A percentile compares a stretch with the other conserved stretches of the same genome.
Conservation (phyloP, 2,329 filamentous ascomycete genomes). For the Eutypella sp. region DNA sequence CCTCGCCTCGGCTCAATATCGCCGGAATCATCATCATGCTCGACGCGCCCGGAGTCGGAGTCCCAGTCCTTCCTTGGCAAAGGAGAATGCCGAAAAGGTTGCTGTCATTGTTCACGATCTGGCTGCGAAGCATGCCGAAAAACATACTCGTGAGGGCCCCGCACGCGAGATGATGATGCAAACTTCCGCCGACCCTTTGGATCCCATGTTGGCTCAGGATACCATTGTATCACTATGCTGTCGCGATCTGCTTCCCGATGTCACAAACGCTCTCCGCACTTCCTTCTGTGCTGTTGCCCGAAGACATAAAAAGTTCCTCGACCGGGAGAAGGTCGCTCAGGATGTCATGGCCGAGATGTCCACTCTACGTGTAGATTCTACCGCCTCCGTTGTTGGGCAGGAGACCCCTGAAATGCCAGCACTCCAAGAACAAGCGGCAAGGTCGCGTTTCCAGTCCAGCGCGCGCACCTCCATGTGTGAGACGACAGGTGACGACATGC, state of each 20-base stretch:
- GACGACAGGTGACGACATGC: slow-evolving; percentile 10
- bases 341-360: slow-evolving; percentile 37
- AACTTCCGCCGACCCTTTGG: slow-evolving; percentile 16
- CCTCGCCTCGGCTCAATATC: slow-evolving; percentile 46
- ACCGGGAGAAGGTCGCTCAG: slow-evolving; percentile 40
- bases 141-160: slow-evolving; percentile 36
- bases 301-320: slow-evolving; percentile 33
- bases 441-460: slow-evolving; percentile 12
- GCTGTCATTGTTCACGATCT: slow-evolving; percentile 37
- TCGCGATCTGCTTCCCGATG: slow-evolving; percentile 40
- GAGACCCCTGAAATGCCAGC: slow-evolving; percentile 6
- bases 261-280: slow-evolving; percentile 40
- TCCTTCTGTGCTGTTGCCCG: slow-evolving; percentile 47
- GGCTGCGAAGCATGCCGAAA: slow-evolving; percentile 41
- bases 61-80: slow-evolving; percentile 28
- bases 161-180: slow-evolving; percentile 24
- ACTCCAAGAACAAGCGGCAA: slow-evolving; percentile 9
- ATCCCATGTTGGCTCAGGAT: slow-evolving; percentile 21
- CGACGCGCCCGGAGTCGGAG: slow-evolving; percentile 26
- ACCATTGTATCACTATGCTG: slow-evolving; percentile 41
- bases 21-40: slow-evolving; percentile 41
- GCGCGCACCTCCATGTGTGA: slow-evolving; percentile 10
- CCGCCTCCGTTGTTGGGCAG: slow-evolving; percentile 11
- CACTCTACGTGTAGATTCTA: slow-evolving; percentile 17
- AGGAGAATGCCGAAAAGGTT: slow-evolving; percentile 32